These are phyloP conservation scores for Priceomyces fermenticarens DNA, from an alignment of 805 yeast genomes.

Conservation along the genomic window DNA sequence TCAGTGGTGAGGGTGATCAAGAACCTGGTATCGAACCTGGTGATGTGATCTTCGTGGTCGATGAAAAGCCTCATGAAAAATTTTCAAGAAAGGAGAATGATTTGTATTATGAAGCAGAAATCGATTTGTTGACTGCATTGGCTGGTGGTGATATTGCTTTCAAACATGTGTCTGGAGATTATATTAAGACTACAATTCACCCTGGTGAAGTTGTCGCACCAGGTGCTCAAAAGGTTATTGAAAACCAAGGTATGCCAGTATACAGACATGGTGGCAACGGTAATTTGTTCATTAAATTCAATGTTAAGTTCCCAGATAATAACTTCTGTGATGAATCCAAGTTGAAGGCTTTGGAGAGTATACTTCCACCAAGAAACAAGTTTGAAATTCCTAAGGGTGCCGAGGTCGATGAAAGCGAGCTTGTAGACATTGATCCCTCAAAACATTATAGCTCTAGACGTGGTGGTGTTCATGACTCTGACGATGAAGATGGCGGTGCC, in stretches of 20 bases:
- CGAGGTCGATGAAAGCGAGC: slow-evolving; percentile 75
- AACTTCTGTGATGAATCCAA: slow-evolving; percentile 74
- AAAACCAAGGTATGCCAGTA: slow-evolving; percentile 97
- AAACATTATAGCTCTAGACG: slow-evolving; percentile 47
- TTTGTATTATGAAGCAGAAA: slow-evolving; percentile 76
- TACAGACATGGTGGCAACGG: slow-evolving; percentile 86
- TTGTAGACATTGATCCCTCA: slow-evolving; percentile 65
- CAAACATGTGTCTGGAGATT: slow-evolving; percentile 90
- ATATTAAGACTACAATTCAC: slow-evolving; percentile 72
- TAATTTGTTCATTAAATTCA: slow-evolving; percentile 80
- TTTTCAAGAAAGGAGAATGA: slow-evolving; percentile 91
- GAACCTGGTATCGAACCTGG: slow-evolving; percentile 94
- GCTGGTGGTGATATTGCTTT: slow-evolving; percentile 93
- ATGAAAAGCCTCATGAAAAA: slow-evolving; percentile 79
- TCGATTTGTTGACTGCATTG: slow-evolving; percentile 90
- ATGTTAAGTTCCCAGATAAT: slow-evolving; percentile 79
- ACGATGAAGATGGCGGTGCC: slow-evolving; percentile 47
- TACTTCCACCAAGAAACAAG: slow-evolving; percentile 75
- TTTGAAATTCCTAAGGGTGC: slow-evolving; percentile 66
- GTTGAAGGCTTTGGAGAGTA: slow-evolving; percentile 65
- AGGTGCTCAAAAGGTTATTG: slow-evolving; percentile 74
- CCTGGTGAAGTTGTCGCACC: slow-evolving; percentile 95
- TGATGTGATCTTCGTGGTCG: slow-evolving; percentile 89
- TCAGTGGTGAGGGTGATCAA: slow-evolving; percentile 96
- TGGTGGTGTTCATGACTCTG: slow-evolving; percentile 44